Evolutionary conservation across 768 basidiomycete genomes (phyloP).

Genomic region (Amanita subjunquillea): DNA sequence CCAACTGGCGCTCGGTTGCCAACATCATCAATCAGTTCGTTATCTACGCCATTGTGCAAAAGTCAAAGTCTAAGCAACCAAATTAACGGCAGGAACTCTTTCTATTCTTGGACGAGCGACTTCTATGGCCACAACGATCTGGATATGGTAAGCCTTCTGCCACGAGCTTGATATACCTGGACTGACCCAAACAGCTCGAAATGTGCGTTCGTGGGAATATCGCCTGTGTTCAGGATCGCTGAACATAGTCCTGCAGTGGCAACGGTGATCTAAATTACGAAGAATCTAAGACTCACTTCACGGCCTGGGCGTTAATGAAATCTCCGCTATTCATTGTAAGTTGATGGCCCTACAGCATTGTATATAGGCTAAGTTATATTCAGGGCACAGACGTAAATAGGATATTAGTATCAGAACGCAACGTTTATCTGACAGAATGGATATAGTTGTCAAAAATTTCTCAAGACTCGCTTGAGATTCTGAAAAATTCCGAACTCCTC

Average conservation of each 20-base stretch:
- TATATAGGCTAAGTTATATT: neutral
- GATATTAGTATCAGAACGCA: neutral
- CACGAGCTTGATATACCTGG: constrained; percentile 1
- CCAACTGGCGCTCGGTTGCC: constrained; percentile 40
- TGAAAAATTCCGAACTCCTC: constrained; percentile 55
- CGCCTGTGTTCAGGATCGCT: constrained; percentile 1
- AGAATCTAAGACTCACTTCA: constrained; percentile 62
- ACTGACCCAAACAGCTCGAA: constrained; percentile 33
- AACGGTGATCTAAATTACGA: constrained; percentile 53
- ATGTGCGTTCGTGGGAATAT: constrained; percentile 26
- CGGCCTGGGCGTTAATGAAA: constrained; percentile 65
- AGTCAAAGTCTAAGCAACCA: neutral
- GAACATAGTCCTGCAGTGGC: constrained; percentile 27
- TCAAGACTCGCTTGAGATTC: constrained; percentile 38
- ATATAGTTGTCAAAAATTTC: constrained; percentile 38
- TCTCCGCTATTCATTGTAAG: constrained; percentile 49
- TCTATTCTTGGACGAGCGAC: constrained; percentile 49
- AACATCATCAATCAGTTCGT: constrained; percentile 43
- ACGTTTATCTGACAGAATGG: neutral
- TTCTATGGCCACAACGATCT: constrained; percentile 63
- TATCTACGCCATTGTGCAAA: neutral
- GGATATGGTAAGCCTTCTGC: constrained; percentile 39
- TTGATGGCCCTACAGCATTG: neutral
- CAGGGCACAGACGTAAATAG: constrained; percentile 25
- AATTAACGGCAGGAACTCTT: constrained; percentile 42